Conservation (phyloP, 2,329 filamentous ascomycete species). For the Claviceps lovelessii region DNA sequence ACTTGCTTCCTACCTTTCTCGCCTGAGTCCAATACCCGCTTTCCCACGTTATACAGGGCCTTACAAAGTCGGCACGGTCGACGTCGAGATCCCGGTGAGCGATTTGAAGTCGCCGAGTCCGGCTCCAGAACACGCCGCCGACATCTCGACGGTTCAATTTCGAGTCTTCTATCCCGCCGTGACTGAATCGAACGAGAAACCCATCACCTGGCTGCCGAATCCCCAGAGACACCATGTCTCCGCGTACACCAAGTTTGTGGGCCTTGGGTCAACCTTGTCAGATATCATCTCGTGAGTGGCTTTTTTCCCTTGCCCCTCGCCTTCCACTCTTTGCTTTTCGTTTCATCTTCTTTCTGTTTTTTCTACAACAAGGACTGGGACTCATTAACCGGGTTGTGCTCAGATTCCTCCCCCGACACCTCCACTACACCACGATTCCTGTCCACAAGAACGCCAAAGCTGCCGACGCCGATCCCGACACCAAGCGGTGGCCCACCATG, state of each 20-base stretch:
- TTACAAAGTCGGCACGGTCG: constrained; percentile 64
- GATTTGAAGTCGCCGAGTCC: constrained; percentile 41
- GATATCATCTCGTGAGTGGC: constrained; percentile 43
- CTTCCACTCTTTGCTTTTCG: no score
- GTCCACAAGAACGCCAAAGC: constrained; percentile 57
- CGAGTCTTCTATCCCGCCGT: constrained; percentile 68
- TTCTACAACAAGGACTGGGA: neutral
- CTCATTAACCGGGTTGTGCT: neutral
- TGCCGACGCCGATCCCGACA: constrained; percentile 35
- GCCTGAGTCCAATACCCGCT: constrained; percentile 51
- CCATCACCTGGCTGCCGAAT: constrained; percentile 61
- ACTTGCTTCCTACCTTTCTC: constrained; percentile 34
- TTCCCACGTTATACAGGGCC: constrained; percentile 67
- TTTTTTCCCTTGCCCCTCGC: no score
- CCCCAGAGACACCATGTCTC: constrained; percentile 62
- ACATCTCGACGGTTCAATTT: constrained; percentile 62
- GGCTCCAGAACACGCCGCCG: constrained; percentile 36
- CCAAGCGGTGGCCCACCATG: constrained; percentile 60
- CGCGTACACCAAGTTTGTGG: constrained; percentile 64
- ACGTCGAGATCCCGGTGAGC: constrained; percentile 62
- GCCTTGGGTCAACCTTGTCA: constrained; percentile 43
- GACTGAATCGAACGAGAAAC: constrained; percentile 36
- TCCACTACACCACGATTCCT: constrained; percentile 61
- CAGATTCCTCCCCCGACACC: constrained; percentile 53
- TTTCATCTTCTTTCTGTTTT: neutral